A percentile compares a stretch with the other conserved stretches of the same genome.
Conservation (phyloP, 1,284 basidiomycete species). For the Apiotrichum akiyoshidainum region DNA sequence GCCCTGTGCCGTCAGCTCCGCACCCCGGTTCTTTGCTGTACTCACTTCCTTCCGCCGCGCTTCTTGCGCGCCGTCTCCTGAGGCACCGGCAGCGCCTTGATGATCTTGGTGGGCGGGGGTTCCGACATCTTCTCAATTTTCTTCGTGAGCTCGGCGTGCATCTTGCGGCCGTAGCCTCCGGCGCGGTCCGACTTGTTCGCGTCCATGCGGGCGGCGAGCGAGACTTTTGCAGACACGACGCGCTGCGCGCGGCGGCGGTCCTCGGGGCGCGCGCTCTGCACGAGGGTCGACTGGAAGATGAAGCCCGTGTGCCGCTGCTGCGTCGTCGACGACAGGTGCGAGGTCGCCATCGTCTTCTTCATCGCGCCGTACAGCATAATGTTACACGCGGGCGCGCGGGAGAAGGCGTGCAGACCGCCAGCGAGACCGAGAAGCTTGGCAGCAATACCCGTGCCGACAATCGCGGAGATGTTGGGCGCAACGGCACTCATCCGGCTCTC, state of each 20-base stretch:
- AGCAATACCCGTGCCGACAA: slow-evolving; percentile 96
- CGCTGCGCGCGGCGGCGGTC: slow-evolving; percentile 89
- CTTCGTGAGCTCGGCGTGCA: slow-evolving; percentile 82
- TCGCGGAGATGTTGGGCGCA: slow-evolving; percentile 94
- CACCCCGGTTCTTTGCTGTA: slow-evolving; percentile 55
- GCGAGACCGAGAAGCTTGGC: slow-evolving; percentile 97
- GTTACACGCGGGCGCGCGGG: slow-evolving; percentile 94
- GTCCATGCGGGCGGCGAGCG: slow-evolving; percentile 89
- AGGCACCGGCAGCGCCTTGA: slow-evolving; percentile 93
- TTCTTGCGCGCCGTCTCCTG: slow-evolving; percentile 94
- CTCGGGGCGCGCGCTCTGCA: slow-evolving; percentile 81
- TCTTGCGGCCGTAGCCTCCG: slow-evolving; percentile 76
- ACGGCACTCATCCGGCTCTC: slow-evolving; percentile 98
- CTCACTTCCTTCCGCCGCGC: slow-evolving; percentile 78
- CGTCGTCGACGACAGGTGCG: slow-evolving; percentile 60
- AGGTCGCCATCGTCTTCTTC: slow-evolving; percentile 77
- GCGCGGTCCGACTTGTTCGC: slow-evolving; percentile 71
- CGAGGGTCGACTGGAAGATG: slow-evolving; percentile 86
- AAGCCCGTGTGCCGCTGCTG: slow-evolving; percentile 94
- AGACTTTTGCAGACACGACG: slow-evolving; percentile 87
- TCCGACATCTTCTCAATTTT: slow-evolving; percentile 88
- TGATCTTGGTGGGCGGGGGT: slow-evolving; percentile 88
- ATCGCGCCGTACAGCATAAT: slow-evolving; percentile 93
- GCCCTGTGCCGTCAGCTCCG: slow-evolving; percentile 58
- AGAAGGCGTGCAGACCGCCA: slow-evolving; percentile 83